A percentile compares a stretch with the other conserved stretches of the same genome.
Conservation (phyloP, 805 yeast genomes). For the Debaryomyces castellii region DNA sequence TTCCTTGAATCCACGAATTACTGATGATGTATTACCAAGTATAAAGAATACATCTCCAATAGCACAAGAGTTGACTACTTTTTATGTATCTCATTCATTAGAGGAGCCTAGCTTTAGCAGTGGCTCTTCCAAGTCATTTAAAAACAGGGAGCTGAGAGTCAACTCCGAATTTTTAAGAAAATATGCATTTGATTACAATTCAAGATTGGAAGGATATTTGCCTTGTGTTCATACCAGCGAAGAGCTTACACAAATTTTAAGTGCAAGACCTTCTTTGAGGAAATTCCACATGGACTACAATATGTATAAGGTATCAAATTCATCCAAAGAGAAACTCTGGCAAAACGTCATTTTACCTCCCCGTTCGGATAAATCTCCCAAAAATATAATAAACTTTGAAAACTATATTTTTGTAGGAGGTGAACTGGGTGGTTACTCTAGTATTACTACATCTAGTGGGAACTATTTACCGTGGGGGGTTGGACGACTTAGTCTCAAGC, state of each 20-base stretch:
- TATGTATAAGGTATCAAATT: conserved; percentile 34
- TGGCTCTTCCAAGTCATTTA: conserved; percentile 7
- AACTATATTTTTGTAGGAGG: conserved; percentile 24
- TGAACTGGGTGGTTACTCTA: conserved; percentile 2
- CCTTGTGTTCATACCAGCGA: conserved; percentile 15
- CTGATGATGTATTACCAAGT: conserved; percentile 15
- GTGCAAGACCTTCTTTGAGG: conserved; percentile 13
- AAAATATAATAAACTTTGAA: conserved; percentile 16
- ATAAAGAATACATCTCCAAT: background rate
- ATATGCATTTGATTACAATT: conserved; percentile 50
- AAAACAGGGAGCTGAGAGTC: conserved; percentile 48
- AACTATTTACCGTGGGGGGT: conserved; percentile 24
- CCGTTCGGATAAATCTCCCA: conserved; percentile 39
- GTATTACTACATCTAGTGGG: conserved; percentile 20
- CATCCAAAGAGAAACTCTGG: conserved; percentile 54
- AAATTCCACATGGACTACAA: conserved; percentile 28
- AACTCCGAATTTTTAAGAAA: conserved; percentile 49
- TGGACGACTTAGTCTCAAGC: conserved; percentile 21
- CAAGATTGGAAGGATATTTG: conserved; percentile 30
- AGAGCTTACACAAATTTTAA: conserved; percentile 12
- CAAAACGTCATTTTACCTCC: conserved; percentile 53
- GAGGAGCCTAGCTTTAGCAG: background rate
- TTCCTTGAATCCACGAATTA: conserved; percentile 10
- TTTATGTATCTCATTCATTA: conserved; percentile 5
- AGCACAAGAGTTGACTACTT: conserved; percentile 14